Evolutionary conservation across 2,329 filamentous ascomycete genomes (phyloP).

Genomic region (Cordyceps javanica): DNA sequence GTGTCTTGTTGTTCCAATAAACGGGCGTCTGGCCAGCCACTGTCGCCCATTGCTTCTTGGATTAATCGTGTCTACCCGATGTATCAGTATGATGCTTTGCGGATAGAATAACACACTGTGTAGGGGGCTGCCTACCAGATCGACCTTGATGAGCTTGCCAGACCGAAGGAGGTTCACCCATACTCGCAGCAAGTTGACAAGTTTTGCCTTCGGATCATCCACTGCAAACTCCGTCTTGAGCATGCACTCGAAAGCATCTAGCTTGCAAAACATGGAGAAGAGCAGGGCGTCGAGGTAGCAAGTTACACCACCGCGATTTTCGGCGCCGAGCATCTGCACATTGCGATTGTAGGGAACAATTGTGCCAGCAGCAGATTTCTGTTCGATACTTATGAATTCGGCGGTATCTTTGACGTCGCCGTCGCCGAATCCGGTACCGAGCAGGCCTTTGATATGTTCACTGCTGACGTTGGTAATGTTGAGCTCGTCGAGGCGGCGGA

Average conservation of each 20-base stretch:
- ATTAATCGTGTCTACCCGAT: constrained; percentile 64
- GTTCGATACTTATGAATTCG: constrained; percentile 69
- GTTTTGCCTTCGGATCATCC: constrained; percentile 62
- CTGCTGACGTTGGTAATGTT: constrained; percentile 41
- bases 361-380: constrained; percentile 74
- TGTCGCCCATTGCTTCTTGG: constrained; percentile 74
- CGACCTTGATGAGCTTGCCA: constrained; percentile 76
- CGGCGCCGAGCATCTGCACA: constrained; percentile 71
- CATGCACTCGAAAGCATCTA: constrained; percentile 90
- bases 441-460: constrained; percentile 52
- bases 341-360: constrained; percentile 68
- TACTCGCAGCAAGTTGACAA: constrained; percentile 72
- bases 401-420: constrained; percentile 69
- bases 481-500: constrained; percentile 34
- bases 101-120: neutral
- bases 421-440: constrained; percentile 56
- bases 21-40: constrained; percentile 81
- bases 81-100: constrained; percentile 22
- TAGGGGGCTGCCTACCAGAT: constrained; percentile 55
- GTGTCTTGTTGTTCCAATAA: constrained; percentile 83
- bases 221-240: constrained; percentile 67
- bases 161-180: constrained; percentile 91
- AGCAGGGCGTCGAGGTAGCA: constrained; percentile 89
- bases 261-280: constrained; percentile 90
- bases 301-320: constrained; percentile 81